A percentile compares a stretch with the other conserved stretches of the same genome.
Conservation (phyloP, 805 yeast genomes). For the Ogataea pini region DNA sequence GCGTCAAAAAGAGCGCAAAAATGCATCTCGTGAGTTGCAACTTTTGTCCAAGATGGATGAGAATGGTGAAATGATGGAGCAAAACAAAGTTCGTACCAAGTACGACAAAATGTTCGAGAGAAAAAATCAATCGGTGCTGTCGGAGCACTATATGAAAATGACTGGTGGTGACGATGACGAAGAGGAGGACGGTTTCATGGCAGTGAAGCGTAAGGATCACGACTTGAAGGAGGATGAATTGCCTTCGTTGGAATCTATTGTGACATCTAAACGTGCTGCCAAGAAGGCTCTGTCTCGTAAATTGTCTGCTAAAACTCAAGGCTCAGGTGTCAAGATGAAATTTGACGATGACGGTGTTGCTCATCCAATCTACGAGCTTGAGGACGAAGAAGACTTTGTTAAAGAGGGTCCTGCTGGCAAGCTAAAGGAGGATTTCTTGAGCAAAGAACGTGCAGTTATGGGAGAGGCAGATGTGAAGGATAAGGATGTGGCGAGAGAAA, state of each 20-base stretch:
- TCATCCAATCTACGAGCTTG: constrained; percentile 88
- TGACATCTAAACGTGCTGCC: constrained; percentile 79
- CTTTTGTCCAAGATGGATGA: constrained; percentile 57
- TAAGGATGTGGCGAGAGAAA: constrained; percentile 72
- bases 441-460: constrained; percentile 70
- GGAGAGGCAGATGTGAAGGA: constrained; percentile 71
- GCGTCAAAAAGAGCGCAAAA: constrained; percentile 70
- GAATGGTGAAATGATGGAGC: constrained; percentile 58
- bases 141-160: constrained; percentile 82
- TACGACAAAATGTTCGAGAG: constrained; percentile 96
- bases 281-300: constrained; percentile 90
- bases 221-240: constrained; percentile 61
- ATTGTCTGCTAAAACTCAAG: constrained; percentile 57
- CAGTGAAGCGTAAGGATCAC: constrained; percentile 78
- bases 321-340: constrained; percentile 72
- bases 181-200: constrained; percentile 81
- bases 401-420: constrained; percentile 61
- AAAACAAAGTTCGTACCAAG: constrained; percentile 69
- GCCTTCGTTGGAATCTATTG: constrained; percentile 56
- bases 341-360: constrained; percentile 96
- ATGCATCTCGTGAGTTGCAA: constrained; percentile 70
- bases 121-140: constrained; percentile 85
- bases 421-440: constrained; percentile 69
- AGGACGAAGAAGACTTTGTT: constrained; percentile 83
- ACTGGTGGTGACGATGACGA: constrained; percentile 57